Conservation (phyloP, 2,329 filamentous ascomycete species). For the Thelonectria blattea region DNA sequence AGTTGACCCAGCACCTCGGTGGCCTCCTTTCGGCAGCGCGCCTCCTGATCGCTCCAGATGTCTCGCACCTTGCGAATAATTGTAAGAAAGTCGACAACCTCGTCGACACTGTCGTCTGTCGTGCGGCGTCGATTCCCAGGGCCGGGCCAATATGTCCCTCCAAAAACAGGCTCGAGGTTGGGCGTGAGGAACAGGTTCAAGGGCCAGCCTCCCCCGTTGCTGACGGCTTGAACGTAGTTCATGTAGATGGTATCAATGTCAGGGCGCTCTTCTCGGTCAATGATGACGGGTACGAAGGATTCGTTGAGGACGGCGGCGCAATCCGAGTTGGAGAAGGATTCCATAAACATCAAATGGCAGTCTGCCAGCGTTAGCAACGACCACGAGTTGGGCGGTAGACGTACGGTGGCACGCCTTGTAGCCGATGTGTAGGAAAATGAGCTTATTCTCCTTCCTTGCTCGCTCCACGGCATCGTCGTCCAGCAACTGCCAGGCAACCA, state of each 20-base stretch:
- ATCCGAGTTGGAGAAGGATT: constrained; percentile 85
- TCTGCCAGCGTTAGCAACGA: constrained; percentile 52
- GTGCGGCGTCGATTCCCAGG: constrained; percentile 62
- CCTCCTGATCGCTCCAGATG: constrained; percentile 82
- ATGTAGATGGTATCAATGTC: constrained; percentile 97
- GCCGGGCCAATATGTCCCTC: constrained; percentile 94
- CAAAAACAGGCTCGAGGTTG: constrained; percentile 90
- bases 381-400: constrained; percentile 40
- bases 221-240: constrained; percentile 96
- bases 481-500: constrained; percentile 91
- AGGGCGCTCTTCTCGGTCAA: constrained; percentile 92
- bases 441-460: constrained; percentile 81
- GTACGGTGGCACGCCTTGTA: constrained; percentile 95
- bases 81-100: constrained; percentile 78
- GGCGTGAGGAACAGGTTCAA: constrained; percentile 97
- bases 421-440: constrained; percentile 93
- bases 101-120: constrained; percentile 52
- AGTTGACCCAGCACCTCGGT: constrained; percentile 82
- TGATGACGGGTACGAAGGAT: constrained; percentile 87
- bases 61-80: constrained; percentile 79
- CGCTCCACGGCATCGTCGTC: constrained; percentile 76
- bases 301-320: constrained; percentile 84
- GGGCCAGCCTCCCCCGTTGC: constrained; percentile 89
- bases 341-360: constrained; percentile 89
- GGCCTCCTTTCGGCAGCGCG: constrained; percentile 82